Conservation (phyloP, 257 asterid species). For the Cynanchum wilfordii region DNA sequence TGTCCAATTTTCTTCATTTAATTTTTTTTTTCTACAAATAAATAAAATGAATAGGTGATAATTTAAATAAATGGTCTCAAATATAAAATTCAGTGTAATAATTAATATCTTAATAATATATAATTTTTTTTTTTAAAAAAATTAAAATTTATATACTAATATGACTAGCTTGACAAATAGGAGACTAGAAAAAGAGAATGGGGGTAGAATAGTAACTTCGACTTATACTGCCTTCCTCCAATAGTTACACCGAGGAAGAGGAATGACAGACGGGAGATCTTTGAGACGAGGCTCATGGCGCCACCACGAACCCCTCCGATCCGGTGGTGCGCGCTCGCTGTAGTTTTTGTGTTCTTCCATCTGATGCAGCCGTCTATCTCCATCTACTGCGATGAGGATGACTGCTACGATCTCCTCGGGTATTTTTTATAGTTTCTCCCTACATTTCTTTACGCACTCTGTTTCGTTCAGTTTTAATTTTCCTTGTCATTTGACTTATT, state of each 20-base stretch:
- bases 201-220: constrained; percentile 1
- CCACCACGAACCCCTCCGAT: constrained; percentile 39
- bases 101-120: too few relatives aligned
- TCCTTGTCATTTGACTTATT: background rate
- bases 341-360: constrained; percentile 34
- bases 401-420: constrained; percentile 95
- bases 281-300: constrained; percentile 41
- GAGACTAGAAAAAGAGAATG: background rate
- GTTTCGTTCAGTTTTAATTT: background rate
- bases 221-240: background rate
- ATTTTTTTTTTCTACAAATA: too few relatives aligned
- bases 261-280: background rate
- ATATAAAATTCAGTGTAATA: too few relatives aligned
- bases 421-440: constrained; percentile 12
- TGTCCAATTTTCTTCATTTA: too few relatives aligned
- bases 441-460: constrained; percentile 1
- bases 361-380: constrained; percentile 66
- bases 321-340: constrained; percentile 44
- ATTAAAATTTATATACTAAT: too few relatives aligned
- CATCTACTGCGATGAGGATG: constrained; percentile 94
- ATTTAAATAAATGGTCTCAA: too few relatives aligned
- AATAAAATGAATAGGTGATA: too few relatives aligned
- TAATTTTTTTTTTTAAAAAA: too few relatives aligned
- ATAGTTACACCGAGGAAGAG: background rate
- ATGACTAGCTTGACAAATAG: too few relatives aligned